phyloP scores from a whole-genome alignment of 2,329 filamentous ascomycete species.

The Fusarium sulawesiense region DNA sequence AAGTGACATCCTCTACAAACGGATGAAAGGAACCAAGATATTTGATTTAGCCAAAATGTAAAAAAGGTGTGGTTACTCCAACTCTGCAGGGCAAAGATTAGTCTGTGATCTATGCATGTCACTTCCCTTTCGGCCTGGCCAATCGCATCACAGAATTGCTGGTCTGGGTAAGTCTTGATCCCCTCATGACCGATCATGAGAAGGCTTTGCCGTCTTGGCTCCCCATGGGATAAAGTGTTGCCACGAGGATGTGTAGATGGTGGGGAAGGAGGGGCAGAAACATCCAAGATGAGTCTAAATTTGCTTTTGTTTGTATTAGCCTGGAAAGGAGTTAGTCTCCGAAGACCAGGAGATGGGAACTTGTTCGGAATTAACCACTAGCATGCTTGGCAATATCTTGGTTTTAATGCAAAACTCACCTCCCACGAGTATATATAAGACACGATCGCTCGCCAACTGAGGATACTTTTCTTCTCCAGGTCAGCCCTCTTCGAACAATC shows the following conservation, averaged over 20 bases:
- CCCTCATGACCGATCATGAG: neutral
- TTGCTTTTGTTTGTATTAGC: slow-evolving; percentile 1
- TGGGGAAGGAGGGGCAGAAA: neutral
- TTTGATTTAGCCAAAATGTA: slow-evolving; percentile 3
- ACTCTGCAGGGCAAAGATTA: neutral
- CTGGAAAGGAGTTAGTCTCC: neutral
- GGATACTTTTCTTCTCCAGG: neutral
- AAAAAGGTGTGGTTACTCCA: neutral
- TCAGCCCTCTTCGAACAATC: neutral
- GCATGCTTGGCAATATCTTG: neutral
- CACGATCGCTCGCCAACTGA: accelerated
- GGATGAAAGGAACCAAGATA: neutral
- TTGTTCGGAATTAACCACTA: neutral
- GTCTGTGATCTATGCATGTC: neutral
- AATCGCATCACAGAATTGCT: neutral
- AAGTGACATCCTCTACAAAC: neutral
- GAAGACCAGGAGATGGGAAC: neutral
- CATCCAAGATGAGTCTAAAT: neutral
- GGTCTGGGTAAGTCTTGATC: neutral
- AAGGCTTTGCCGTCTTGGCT: slow-evolving; percentile 2
- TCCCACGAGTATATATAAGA: neutral
- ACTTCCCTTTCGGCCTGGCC: neutral
- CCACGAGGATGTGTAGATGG: neutral
- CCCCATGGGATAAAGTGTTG: neutral
- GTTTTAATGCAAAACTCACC: neutral